Conservation (phyloP, 345 rosid species). For the Boechera stricta region DNA sequence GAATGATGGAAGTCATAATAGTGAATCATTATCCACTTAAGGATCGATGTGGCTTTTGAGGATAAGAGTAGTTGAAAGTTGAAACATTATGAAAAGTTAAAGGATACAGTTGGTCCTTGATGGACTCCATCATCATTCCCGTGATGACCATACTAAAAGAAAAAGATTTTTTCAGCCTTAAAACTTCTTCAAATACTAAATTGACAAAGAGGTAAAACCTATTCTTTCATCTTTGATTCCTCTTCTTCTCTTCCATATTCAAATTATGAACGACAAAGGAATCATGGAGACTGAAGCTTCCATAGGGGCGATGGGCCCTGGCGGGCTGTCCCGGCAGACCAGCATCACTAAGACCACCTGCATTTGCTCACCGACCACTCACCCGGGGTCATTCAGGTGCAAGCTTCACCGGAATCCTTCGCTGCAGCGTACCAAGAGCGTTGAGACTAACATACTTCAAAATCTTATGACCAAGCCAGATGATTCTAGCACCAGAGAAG, state of each 20-base stretch:
- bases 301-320: not conserved
- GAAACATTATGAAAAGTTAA: slow-evolving; percentile 28
- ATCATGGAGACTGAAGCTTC: slow-evolving; percentile 23
- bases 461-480: slow-evolving; percentile 10
- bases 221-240: not conserved
- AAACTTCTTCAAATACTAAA: slow-evolving; percentile 18
- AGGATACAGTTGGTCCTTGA: slow-evolving; percentile 33
- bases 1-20: slow-evolving; percentile 7
- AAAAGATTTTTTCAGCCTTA: not conserved
- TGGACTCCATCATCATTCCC: slow-evolving; percentile 37
- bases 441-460: slow-evolving; percentile 35
- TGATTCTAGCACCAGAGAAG: slow-evolving; percentile 21
- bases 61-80: slow-evolving; percentile 35
- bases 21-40: slow-evolving; percentile 22
- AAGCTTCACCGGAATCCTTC: slow-evolving; percentile 40
- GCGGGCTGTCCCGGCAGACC: slow-evolving; percentile 38
- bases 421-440: slow-evolving; percentile 35
- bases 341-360: slow-evolving; percentile 33
- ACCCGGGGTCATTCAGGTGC: slow-evolving; percentile 40
- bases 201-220: not conserved
- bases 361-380: slow-evolving; percentile 42
- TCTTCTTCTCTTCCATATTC: not conserved
- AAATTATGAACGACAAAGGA: slow-evolving; percentile 24
- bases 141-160: slow-evolving; percentile 19
- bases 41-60: slow-evolving; percentile 9